Evolutionary conservation across 768 basidiomycete species (phyloP).

Genomic region (Boletus huronensis): DNA sequence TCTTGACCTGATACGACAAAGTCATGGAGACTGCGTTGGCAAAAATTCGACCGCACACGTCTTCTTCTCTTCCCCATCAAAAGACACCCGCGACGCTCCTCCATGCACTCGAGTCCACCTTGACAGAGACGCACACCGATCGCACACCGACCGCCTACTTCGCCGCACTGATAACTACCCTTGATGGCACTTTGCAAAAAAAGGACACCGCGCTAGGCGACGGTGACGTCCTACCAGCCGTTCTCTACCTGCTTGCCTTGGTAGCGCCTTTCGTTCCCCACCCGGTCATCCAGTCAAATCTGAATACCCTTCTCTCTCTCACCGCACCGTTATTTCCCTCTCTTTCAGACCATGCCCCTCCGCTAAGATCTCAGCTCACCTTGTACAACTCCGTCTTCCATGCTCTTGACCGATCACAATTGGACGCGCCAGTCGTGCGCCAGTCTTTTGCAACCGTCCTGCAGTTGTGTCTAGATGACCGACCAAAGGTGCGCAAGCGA

Average conservation of each 20-base stretch:
- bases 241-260: constrained; percentile 37
- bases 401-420: constrained; percentile 66
- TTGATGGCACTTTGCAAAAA: constrained; percentile 73
- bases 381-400: constrained; percentile 67
- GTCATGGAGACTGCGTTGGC: constrained; percentile 70
- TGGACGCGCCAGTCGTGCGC: constrained; percentile 65
- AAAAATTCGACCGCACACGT: constrained; percentile 85
- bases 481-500: constrained; percentile 92
- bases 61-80: constrained; percentile 81
- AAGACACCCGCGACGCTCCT: constrained; percentile 86
- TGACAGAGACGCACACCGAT: constrained; percentile 65
- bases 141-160: constrained; percentile 88
- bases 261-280: constrained; percentile 51
- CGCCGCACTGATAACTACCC: constrained; percentile 81
- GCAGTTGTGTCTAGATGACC: constrained; percentile 76
- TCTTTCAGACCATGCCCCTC: constrained; percentile 62
- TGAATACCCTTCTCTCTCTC: constrained; percentile 65
- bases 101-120: constrained; percentile 77
- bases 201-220: constrained; percentile 66
- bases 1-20: not conserved
- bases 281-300: constrained; percentile 78
- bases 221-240: constrained; percentile 41
- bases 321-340: constrained; percentile 78
- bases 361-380: constrained; percentile 82
- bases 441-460: constrained; percentile 85